Base-by-base conservation (phyloP, 345 rosid species). In the Lumnitzera littorea region DNA sequence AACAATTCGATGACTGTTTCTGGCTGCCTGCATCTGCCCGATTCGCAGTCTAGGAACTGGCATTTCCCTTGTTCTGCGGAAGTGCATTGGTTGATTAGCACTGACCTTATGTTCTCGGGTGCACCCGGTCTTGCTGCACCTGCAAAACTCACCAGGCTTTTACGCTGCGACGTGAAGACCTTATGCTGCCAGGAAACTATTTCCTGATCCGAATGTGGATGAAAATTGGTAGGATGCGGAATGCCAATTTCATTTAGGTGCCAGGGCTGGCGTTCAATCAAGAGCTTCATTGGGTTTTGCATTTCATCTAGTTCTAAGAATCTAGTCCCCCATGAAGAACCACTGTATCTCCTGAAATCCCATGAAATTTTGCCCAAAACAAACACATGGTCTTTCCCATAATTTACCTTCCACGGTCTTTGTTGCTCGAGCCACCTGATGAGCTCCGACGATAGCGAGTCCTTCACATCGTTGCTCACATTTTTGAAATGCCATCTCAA, bases 401-500 rank as follows among this genome's bases (percentile, higher is more conserved):
- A 70, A 55, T 81, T 84, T 50, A 25, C 58, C 50, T 16, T 60
- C 89, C 96, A 89, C 2, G 96, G 24, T 29, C 69, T 66, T 36
- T 63, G 82, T 24, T 84, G 70, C 47, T 71, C 78, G 3, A 91
- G 87, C 96, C 98, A 91, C 59, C 79, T 83, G 20, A 89, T 55
- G 23, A 87, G 75, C 52, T 91, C 96, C 10, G 78, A 13, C 0
- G 73, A 63, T 67, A 87, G 62, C 11, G 64, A 62, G 62, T 89
- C 92, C 56, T 87, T 89, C 24, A 84, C 84, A 56, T 87, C 95
- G 24, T 58, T 66, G 11, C 95, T 79, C 15, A 87, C 92, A 57
- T 87, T 91, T 70, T 72, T 89, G 82, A 91, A 89, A 71, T 91
- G 96, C 96, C 96, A 91, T 69, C 96, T 72, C 62, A 89, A 62